These are phyloP conservation scores for Puccinia polysora DNA, from an alignment of 1,284 basidiomycete species.

Conservation along the genomic window DNA sequence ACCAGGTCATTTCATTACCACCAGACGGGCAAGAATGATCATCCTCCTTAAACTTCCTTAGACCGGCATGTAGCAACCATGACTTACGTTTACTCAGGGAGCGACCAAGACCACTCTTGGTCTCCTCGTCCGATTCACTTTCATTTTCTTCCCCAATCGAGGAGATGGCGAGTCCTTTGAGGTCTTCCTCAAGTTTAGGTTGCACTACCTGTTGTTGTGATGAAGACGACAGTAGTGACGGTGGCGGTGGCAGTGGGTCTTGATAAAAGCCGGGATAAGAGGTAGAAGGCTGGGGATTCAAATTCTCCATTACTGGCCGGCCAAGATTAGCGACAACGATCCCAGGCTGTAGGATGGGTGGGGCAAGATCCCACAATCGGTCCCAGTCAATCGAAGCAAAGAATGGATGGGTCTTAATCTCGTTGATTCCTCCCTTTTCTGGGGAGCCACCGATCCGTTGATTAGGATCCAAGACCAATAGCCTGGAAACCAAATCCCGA, in stretches of 20 bases:
- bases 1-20: constrained; percentile 19
- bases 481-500: constrained; percentile 8
- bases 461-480: constrained; percentile 11
- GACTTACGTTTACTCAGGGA: constrained; percentile 3
- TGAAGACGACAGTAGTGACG: too few species aligned
- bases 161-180: neutral
- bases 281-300: neutral
- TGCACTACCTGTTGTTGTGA: too few species aligned
- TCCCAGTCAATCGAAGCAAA: constrained; percentile 61
- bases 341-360: constrained; percentile 55
- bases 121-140: neutral
- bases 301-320: neutral
- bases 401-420: constrained; percentile 26
- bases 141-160: neutral
- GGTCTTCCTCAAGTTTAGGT: neutral
- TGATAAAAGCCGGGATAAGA: neutral
- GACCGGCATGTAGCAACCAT: constrained; percentile 6
- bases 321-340: neutral
- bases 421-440: neutral
- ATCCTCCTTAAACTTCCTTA: constrained; percentile 4
- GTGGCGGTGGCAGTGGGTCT: too few species aligned
- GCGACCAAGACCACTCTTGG: neutral
- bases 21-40: neutral
- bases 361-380: constrained; percentile 64
- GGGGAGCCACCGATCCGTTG: neutral